Evolutionary conservation across 495 filamentous ascomycete genomes (phyloP).

Genomic region (Annulohypoxylon stygium): DNA sequence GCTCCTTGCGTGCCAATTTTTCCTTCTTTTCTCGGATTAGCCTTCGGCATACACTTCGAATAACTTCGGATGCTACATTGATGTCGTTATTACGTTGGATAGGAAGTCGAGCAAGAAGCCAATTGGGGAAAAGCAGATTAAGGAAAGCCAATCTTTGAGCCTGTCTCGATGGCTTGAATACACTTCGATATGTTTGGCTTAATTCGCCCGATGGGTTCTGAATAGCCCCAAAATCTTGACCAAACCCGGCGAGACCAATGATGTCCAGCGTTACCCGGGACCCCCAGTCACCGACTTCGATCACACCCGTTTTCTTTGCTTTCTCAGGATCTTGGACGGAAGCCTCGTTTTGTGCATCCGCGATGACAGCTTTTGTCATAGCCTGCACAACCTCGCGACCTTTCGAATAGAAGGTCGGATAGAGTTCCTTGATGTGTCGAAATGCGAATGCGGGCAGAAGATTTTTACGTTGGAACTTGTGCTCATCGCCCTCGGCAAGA

Average conservation of each 20-base stretch:
- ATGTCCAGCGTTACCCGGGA: constrained; percentile 86
- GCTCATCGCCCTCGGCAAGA: constrained; percentile 87
- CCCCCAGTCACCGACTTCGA: constrained; percentile 79
- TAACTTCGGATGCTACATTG: constrained; percentile 63
- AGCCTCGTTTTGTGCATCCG: constrained; percentile 54
- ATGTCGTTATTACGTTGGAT: constrained; percentile 75
- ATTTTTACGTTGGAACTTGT: constrained; percentile 83
- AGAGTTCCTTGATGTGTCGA: constrained; percentile 87
- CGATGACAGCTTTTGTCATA: constrained; percentile 58
- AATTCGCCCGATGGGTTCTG: constrained; percentile 73
- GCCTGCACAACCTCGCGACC: constrained; percentile 59
- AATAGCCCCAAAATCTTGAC: constrained; percentile 81
- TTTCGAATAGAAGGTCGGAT: constrained; percentile 87
- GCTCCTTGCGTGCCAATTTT: constrained; percentile 67
- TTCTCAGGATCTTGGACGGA: constrained; percentile 55
- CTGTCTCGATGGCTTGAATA: constrained; percentile 64
- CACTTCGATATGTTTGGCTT: constrained; percentile 71
- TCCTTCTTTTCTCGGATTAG: constrained; percentile 77
- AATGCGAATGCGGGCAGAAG: constrained; percentile 88
- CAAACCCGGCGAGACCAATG: constrained; percentile 85
- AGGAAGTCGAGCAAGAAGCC: constrained; percentile 69
- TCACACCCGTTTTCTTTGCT: constrained; percentile 59
- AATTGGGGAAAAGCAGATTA: constrained; percentile 61
- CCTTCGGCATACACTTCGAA: constrained; percentile 72
- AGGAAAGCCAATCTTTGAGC: constrained; percentile 62